Percentiles rank a stretch among this genome's conserved stretches.
Conservation (phyloP, 176 grass and related monocot species). For the Aechmea fasciata region DNA sequence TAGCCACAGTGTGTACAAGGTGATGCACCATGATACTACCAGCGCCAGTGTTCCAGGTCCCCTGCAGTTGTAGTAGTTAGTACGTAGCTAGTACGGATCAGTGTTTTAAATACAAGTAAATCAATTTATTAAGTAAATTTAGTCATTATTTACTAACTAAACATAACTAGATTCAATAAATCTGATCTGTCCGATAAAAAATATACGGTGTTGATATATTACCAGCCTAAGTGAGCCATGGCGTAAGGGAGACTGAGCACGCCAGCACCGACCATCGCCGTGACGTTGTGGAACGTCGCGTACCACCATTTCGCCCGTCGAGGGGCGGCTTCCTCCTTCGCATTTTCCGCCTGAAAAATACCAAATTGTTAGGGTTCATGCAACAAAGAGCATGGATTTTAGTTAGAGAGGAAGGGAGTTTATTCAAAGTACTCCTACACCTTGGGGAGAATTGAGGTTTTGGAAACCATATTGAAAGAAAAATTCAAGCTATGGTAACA, state of each 20-base stretch:
- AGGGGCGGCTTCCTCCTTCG: background rate
- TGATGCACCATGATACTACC: conserved; percentile 21
- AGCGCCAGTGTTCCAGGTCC: conserved; percentile 20
- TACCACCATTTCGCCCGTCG: conserved; percentile 19
- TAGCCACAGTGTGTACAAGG: conserved; percentile 23
- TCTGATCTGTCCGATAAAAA: background rate
- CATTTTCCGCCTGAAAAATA: conserved; percentile 27
- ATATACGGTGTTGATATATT: too few relatives aligned
- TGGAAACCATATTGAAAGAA: conserved; percentile 19
- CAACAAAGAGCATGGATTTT: background rate
- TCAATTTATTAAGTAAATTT: background rate
- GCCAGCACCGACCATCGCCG: conserved; percentile 23
- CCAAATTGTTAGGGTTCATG: background rate
- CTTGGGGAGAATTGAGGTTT: conserved; percentile 39
- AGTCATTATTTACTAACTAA: too few relatives aligned
- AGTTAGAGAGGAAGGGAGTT: background rate
- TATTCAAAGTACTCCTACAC: conserved; percentile 13
- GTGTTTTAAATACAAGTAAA: background rate
- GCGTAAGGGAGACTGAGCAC: conserved; percentile 20
- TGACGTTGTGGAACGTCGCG: conserved; percentile 19
- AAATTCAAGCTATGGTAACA: background rate
- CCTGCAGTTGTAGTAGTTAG: background rate
- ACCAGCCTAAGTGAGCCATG: conserved; percentile 27
- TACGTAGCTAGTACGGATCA: too few relatives aligned
- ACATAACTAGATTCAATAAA: background rate